Evolutionary conservation across 2,329 filamentous ascomycete genomes (phyloP), one percentile per base, ranked within the genome.

Genomic region (Cryphonectria parasitica): DNA sequence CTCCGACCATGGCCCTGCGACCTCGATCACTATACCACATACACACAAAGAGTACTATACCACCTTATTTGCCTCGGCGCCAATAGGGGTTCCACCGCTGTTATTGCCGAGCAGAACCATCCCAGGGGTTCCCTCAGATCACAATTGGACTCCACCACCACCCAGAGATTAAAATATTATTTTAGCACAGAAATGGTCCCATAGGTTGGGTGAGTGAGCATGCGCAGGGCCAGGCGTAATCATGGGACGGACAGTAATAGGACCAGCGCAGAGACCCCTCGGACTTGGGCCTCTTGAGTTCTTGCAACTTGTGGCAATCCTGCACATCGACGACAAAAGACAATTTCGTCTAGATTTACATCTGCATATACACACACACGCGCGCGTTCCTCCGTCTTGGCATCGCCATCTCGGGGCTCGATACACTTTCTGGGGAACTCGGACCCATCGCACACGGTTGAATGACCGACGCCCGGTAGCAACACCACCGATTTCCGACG

Each of bases 401-500:
- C 54, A 31, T 58, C 25, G 54, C 45, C 34, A 41, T 62, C 60
- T 62, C 60, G 36, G 54, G 36, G 60, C 34, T 39, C 60, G 22
- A 62, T 62, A 19, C 60, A 39, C 34, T 25, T 25, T 34, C 13
- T 64, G 28, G 61, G 61, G 22, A 64, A 25, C 41, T 34, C n/a
- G 41, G 41, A 34, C 15, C 15, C 28, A 64, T 45, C 63, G 63
- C 41, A 45, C 36, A 25, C 63, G 63, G 63, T 61, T 34, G 19
- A 39, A 19, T 19, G 28, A 67, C 68, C 66, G 31, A 43, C 68
- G 64, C 64, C 60, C 58, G 45, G 43, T 34, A 36, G 58, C 15
- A 43, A 22, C 28, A 17, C n/a, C 17, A 65, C 68, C 68, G 68
- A 69, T 45, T 61, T 28, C 68, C 68, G 68, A 66, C 28, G 41